phyloP scores from a whole-genome alignment of 352 stramenopile genomes.

The Globisporangium cederbergense region DNA sequence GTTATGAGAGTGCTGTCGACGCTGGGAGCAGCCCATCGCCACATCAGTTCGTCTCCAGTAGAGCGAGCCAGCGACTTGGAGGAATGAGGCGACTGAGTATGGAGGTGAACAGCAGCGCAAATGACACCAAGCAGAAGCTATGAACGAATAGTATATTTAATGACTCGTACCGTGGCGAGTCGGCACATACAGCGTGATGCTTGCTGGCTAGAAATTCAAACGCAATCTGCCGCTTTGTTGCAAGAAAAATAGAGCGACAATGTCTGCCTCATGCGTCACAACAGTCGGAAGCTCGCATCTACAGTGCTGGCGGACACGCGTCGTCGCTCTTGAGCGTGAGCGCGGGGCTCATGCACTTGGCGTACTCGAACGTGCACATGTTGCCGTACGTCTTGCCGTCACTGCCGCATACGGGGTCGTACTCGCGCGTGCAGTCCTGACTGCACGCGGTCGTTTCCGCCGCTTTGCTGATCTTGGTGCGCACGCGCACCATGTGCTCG shows the following conservation, averaged over 20 bases:
- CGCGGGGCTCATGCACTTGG: conserved; percentile 11
- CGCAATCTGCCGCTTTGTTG: neutral
- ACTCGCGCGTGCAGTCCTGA: conserved; percentile 14
- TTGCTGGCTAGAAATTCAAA: neutral
- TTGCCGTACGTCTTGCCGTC: conserved; percentile 22
- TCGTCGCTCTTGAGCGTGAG: conserved; percentile 12
- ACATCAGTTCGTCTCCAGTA: neutral
- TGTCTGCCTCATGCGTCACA: neutral
- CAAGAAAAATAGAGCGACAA: neutral
- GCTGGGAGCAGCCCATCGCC: neutral
- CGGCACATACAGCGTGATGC: too few species aligned
- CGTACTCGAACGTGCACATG: conserved; percentile 20
- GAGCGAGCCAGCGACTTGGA: neutral
- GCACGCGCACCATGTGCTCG: conserved; percentile 6
- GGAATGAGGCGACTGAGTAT: neutral
- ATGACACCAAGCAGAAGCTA: neutral
- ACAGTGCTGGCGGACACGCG: neutral
- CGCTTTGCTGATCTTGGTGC: conserved; percentile 10
- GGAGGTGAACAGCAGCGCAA: neutral
- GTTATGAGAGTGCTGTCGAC: neutral
- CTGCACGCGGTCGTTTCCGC: conserved; percentile 1
- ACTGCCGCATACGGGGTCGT: conserved; percentile 15
- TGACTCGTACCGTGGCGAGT: too few species aligned
- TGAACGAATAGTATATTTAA: too few species aligned
- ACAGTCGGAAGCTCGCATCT: neutral